Conservation (phyloP, 495 filamentous ascomycete species). For the Aspergillus homomorphus region DNA sequence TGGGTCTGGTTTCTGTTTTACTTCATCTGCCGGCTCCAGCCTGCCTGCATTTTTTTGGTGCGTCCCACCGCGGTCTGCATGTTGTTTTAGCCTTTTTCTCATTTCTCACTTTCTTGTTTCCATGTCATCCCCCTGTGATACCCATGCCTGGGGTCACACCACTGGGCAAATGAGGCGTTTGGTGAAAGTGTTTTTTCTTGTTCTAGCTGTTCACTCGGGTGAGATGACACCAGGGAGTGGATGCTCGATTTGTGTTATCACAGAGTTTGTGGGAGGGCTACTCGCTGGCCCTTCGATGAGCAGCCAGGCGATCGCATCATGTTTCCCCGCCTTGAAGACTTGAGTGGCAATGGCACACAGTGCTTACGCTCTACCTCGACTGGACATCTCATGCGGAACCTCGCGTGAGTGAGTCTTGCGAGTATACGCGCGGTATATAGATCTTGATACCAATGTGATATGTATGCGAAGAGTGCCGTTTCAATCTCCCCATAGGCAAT, state of each 20-base stretch:
- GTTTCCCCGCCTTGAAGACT: too few relatives aligned
- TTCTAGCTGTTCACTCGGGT: not conserved
- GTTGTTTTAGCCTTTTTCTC: constrained; percentile 10
- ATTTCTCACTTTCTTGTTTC: constrained; percentile 13
- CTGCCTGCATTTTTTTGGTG: constrained; percentile 17
- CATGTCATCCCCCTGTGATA: constrained; percentile 26
- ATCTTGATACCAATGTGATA: constrained; percentile 1
- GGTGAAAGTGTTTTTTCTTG: constrained; percentile 14
- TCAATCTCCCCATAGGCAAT: not conserved
- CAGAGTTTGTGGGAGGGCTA: not conserved
- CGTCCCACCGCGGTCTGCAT: constrained; percentile 15
- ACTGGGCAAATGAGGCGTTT: constrained; percentile 33
- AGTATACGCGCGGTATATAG: constrained; percentile 2
- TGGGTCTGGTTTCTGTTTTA: constrained; percentile 19
- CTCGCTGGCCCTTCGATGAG: not conserved
- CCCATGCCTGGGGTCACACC: constrained; percentile 29
- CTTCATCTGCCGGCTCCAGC: constrained; percentile 11
- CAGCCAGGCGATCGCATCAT: too few relatives aligned
- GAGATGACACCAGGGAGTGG: not conserved
- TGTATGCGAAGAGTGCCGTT: not conserved
- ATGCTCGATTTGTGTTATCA: not conserved
- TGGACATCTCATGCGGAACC: not conserved
- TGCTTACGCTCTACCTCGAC: not conserved
- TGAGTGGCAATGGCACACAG: not conserved
- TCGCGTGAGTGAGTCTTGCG: not conserved